A percentile compares a stretch with the other conserved stretches of the same genome.
Evolutionary conservation across 331 rosid species (phyloP).

Genomic region (Cydonia oblonga): DNA sequence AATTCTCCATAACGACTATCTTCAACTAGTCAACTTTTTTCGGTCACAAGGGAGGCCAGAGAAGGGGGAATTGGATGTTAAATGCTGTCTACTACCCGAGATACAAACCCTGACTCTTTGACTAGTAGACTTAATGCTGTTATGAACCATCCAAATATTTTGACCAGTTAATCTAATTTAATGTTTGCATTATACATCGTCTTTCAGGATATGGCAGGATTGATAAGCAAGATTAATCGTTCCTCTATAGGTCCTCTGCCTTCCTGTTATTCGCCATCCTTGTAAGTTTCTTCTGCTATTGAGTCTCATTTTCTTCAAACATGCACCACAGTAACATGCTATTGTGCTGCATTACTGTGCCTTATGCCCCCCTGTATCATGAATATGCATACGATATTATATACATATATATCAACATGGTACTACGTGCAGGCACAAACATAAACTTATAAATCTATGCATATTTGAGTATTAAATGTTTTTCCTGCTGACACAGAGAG

Average conservation of each 20-base stretch:
- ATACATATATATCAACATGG: background rate
- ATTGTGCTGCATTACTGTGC: conserved; percentile 1
- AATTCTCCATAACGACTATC: background rate
- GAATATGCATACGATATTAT: too few relatives aligned
- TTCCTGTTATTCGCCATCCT: conserved; percentile 81
- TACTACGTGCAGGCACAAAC: background rate
- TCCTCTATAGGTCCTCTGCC: conserved; percentile 97
- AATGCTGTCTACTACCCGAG: too few relatives aligned
- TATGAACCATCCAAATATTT: too few relatives aligned
- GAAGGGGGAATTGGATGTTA: background rate
- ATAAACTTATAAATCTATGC: background rate
- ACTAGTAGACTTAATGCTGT: too few relatives aligned
- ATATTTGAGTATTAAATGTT: background rate
- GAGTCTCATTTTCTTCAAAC: background rate
- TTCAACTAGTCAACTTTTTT: background rate
- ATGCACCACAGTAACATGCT: background rate
- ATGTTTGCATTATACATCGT: conserved; percentile 7
- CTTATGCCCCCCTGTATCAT: background rate
- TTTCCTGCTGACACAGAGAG: background rate
- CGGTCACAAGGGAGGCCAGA: background rate
- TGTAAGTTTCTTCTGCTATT: conserved; percentile 45
- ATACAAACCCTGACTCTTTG: too few relatives aligned
- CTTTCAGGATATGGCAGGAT: conserved; percentile 98
- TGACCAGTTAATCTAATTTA: conserved; percentile 1
- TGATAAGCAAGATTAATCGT: conserved; percentile 96